Evolutionary conservation across 2,329 filamentous ascomycete species (phyloP).

Genomic region (Sclerotinia borealis): DNA sequence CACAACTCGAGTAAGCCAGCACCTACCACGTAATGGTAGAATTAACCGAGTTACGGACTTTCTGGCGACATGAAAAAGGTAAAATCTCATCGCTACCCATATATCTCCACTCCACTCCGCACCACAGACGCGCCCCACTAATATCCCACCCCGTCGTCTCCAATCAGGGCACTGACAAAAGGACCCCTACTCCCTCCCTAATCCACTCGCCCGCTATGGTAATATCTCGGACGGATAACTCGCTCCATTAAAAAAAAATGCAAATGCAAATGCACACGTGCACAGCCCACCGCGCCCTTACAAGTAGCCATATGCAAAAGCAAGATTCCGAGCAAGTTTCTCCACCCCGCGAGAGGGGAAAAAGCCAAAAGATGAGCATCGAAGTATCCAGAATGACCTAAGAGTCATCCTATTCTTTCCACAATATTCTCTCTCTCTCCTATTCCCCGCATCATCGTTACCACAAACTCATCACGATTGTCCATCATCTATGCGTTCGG

Average conservation of each 20-base stretch:
- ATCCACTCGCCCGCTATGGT: neutral
- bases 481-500: neutral
- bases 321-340: neutral
- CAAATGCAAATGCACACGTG: slow-evolving; percentile 1
- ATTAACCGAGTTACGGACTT: too few relatives aligned
- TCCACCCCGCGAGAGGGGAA: neutral
- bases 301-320: neutral
- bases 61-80: too few relatives aligned
- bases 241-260: neutral
- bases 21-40: too few relatives aligned
- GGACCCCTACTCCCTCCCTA: neutral
- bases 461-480: neutral
- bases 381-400: slow-evolving; percentile 6
- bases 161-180: neutral
- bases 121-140: neutral
- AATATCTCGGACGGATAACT: neutral
- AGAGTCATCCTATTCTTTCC: neutral
- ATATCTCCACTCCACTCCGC: neutral
- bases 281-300: neutral
- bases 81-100: neutral
- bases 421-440: neutral
- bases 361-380: neutral
- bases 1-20: too few relatives aligned
- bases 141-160: neutral
- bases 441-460: neutral